Evolutionary conservation across 495 filamentous ascomycete species (phyloP).

Genomic region (Endocarpon pusillum): DNA sequence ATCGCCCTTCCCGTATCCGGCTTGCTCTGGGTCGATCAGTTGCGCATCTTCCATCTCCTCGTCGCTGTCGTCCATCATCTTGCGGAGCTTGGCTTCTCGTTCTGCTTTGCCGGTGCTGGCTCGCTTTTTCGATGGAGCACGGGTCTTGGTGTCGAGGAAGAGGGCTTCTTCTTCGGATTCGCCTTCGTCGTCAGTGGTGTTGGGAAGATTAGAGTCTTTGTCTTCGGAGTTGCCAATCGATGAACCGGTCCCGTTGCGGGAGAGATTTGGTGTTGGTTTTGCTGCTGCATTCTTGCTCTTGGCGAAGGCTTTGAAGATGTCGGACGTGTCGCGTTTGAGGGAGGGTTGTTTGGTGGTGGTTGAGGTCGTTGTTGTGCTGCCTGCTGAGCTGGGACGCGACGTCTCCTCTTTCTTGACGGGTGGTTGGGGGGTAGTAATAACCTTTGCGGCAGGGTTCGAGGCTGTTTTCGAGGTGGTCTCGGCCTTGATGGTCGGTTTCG

Average conservation of each 20-base stretch:
- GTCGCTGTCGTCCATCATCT: slow-evolving; percentile 82
- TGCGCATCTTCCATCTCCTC: slow-evolving; percentile 17
- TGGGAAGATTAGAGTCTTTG: too few species aligned
- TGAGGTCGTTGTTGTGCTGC: slow-evolving; percentile 11
- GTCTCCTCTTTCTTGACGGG: too few species aligned
- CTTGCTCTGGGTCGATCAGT: slow-evolving; percentile 4
- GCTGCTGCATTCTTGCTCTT: slow-evolving; percentile 2
- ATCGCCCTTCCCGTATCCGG: too few species aligned
- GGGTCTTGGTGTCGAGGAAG: too few species aligned
- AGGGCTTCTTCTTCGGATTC: slow-evolving; percentile 60
- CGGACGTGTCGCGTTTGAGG: slow-evolving; percentile 15
- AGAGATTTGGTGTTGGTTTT: slow-evolving; percentile 1
- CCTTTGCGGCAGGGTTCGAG: too few species aligned
- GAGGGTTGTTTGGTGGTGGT: slow-evolving; percentile 10
- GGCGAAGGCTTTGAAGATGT: slow-evolving; percentile 12
- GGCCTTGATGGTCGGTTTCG: too few species aligned
- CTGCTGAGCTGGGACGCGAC: slow-evolving; percentile 4
- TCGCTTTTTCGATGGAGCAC: slow-evolving; percentile 20
- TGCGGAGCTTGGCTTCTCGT: slow-evolving; percentile 51
- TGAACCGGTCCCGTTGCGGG: slow-evolving; percentile 16
- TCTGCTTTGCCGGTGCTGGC: slow-evolving; percentile 35
- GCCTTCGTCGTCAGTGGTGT: slow-evolving; percentile 23
- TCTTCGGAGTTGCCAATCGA: slow-evolving; percentile 10
- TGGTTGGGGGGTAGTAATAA: too few species aligned
- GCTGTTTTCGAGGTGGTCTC: too few species aligned